These are phyloP conservation scores for Berberis vulgaris DNA, from an alignment of 164 flowering plant genomes.

Conservation along the genomic window DNA sequence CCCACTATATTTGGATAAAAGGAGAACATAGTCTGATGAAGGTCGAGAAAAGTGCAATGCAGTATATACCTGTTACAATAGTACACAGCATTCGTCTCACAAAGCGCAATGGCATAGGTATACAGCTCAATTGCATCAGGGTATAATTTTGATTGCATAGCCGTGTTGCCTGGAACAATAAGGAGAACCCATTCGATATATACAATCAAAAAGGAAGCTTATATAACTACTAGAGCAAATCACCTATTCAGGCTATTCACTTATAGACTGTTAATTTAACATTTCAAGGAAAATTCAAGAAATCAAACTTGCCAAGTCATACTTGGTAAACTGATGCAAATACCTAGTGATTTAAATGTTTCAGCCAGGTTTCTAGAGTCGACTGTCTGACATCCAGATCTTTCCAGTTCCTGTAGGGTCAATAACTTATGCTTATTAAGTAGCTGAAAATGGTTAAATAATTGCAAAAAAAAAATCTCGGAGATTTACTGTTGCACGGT, in stretches of 20 bases:
- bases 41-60: too few species aligned
- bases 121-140: constrained; percentile 65
- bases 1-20: background rate
- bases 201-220: background rate
- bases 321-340: too few species aligned
- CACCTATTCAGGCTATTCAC: too few species aligned
- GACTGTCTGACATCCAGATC: constrained; percentile 42
- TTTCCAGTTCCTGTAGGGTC: constrained; percentile 55
- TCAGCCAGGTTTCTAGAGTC: constrained; percentile 50
- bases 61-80: constrained; percentile 69
- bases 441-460: constrained; percentile 1
- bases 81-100: constrained; percentile 67
- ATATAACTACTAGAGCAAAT: too few species aligned
- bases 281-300: too few species aligned
- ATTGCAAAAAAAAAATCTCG: background rate
- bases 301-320: too few species aligned
- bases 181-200: background rate
- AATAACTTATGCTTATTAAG: constrained; percentile 6
- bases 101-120: constrained; percentile 63
- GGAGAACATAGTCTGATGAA: background rate
- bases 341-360: constrained; percentile 67
- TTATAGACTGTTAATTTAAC: too few species aligned
- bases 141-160: constrained; percentile 59
- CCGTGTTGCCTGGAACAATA: constrained; percentile 51
- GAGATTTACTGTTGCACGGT: background rate